Percentiles rank a stretch among this genome's conserved stretches.
Evolutionary conservation across 2,329 filamentous ascomycete genomes (phyloP).

Genomic region (Bipolaris gigantea): DNA sequence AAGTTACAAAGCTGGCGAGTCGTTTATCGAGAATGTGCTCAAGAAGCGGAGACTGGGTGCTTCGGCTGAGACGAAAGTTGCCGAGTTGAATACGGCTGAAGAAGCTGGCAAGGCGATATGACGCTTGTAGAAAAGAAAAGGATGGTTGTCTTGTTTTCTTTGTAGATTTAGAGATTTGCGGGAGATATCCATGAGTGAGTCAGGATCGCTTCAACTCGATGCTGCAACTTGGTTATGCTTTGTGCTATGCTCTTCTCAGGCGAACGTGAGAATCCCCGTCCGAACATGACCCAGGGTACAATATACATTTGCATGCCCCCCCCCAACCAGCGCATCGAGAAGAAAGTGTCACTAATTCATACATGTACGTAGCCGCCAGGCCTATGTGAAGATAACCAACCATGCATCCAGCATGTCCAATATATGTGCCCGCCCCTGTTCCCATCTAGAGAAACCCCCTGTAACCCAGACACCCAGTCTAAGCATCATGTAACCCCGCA

Average conservation of each 20-base stretch:
- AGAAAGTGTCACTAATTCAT: background rate
- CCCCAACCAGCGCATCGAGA: no score
- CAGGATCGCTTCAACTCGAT: slow-evolving; percentile 7
- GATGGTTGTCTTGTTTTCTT: background rate
- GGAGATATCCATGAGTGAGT: background rate
- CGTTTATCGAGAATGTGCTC: slow-evolving; percentile 97
- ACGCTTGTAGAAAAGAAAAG: background rate
- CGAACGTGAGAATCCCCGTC: no score
- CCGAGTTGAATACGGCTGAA: slow-evolving; percentile 10
- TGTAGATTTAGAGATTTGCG: background rate
- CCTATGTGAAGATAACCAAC: background rate
- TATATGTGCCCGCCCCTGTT: background rate
- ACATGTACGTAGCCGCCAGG: background rate
- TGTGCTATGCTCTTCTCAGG: background rate
- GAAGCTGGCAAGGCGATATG: slow-evolving; percentile 4
- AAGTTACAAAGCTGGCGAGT: slow-evolving; percentile 96
- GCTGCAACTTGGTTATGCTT: background rate
- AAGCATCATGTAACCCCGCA: background rate
- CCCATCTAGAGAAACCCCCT: background rate
- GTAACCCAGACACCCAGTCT: background rate
- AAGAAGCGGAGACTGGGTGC: slow-evolving; percentile 61
- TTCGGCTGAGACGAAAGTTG: slow-evolving; percentile 13
- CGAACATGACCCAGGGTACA: no score
- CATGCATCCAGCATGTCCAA: background rate
- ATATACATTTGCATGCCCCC: no score